Base-by-base conservation (phyloP, 768 basidiomycete genomes). In the Suillus discolor region DNA sequence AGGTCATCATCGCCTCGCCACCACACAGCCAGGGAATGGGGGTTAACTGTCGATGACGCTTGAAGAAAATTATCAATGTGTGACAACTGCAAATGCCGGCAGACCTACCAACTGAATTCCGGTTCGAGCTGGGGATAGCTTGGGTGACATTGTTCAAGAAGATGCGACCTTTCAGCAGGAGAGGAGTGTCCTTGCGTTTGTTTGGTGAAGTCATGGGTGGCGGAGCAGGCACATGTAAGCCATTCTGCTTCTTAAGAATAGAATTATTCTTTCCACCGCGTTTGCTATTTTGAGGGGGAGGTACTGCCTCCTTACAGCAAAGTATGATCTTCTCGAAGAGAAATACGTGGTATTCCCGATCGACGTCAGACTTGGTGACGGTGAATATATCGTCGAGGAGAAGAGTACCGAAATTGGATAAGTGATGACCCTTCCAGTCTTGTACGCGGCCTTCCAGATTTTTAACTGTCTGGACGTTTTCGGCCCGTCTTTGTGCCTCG, bases 391-490 rank as follows among this genome's bases (percentile, higher is more conserved):
- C 97, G 75, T 99, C 96, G 38, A 99, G 86, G 41, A 97, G 84
- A 62, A 99, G 90, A 70, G 93, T 89, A 66, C 97, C 97, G 69
- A 99, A 99, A 76, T 95, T 93, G 70, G 89, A 89, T 45, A 98
- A 84, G 71, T 97, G 93, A 77, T 99, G 97, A 13, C 97, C 97
- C 77, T 99, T 99, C 97, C 97, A 99, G 76, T 99, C 97, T 69
- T 96, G 94, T 57, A 99, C 95, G 54, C 97, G 89, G 36, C 82
- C 81, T 67, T 89, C 84, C 9, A 99, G 86, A 71, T 90, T 92
- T 77, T 91, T 88, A 64, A 97, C 95, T 6, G 95, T 97, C 71
- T 90, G 90, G 51, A 89, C 82, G 71, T 99, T 99, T 80, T 98
- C 93, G 60, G 93, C 89, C 59, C 93, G 88, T 59, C 97, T 87